phyloP scores from a whole-genome alignment of 192 early-diverging fungal genomes.

The Gryganskiella cystojenkinii region DNA sequence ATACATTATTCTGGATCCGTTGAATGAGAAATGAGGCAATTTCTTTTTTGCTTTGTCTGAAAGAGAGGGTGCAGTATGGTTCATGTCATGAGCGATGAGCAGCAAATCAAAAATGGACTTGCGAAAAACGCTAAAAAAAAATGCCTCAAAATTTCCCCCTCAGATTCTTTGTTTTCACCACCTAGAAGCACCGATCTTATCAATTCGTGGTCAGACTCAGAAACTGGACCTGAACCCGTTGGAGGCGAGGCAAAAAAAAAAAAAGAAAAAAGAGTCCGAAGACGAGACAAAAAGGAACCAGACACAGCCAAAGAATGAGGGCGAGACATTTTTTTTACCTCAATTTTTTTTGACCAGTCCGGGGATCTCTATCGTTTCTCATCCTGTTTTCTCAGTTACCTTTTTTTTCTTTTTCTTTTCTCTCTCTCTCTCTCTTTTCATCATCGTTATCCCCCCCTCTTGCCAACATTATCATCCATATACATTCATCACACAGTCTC shows the following conservation, averaged over 20 bases:
- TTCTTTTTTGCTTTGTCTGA: too few relatives aligned
- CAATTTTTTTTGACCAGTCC: not conserved
- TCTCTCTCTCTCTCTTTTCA: not conserved
- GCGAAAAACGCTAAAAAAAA: too few relatives aligned
- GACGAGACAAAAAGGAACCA: not conserved
- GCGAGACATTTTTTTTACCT: not conserved
- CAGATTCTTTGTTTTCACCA: too few relatives aligned
- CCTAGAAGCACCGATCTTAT: too few relatives aligned
- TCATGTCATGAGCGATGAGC: too few relatives aligned
- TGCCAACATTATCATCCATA: not conserved
- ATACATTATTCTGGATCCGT: too few relatives aligned
- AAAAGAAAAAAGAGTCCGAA: not conserved
- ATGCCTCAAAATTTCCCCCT: too few relatives aligned
- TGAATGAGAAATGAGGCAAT: too few relatives aligned
- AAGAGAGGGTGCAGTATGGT: too few relatives aligned
- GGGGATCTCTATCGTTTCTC: not conserved
- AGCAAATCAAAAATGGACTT: too few relatives aligned
- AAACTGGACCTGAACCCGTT: not conserved
- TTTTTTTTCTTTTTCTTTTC: not conserved
- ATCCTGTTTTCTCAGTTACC: not conserved
- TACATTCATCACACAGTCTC: slow-evolving; percentile 2
- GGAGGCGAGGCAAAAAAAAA: not conserved
- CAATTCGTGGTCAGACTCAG: not conserved
- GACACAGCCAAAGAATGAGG: not conserved
- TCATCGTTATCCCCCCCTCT: not conserved